A percentile compares a stretch with the other conserved stretches of the same genome.
Conservation (phyloP, 805 yeast genomes). For the Diddensiella transvaalensis region DNA sequence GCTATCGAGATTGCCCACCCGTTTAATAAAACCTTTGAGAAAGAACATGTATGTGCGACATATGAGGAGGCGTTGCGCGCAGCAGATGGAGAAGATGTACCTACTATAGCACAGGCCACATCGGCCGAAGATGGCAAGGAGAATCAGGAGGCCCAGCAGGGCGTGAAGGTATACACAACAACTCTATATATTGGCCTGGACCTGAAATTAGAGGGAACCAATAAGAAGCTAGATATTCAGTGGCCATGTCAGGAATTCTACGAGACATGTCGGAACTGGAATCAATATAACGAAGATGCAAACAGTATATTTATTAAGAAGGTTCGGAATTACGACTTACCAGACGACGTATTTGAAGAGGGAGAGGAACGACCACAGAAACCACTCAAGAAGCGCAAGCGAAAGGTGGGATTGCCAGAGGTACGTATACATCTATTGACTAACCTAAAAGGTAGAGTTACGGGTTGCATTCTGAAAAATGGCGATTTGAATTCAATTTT, state of each 20-base stretch:
- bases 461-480: too few relatives aligned
- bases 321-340: constrained; percentile 71
- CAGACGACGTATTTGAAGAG: constrained; percentile 75
- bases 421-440: background rate
- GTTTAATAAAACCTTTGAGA: constrained; percentile 70
- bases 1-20: constrained; percentile 89
- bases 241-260: constrained; percentile 88
- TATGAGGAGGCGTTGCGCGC: constrained; percentile 57
- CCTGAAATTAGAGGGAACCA: constrained; percentile 47
- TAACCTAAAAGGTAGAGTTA: background rate
- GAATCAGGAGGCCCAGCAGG: constrained; percentile 28
- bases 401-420: constrained; percentile 18
- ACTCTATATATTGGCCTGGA: constrained; percentile 79
- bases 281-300: constrained; percentile 56
- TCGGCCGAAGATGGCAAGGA: constrained; percentile 38
- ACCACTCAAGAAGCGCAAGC: constrained; percentile 51
- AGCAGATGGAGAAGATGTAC: constrained; percentile 59
- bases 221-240: constrained; percentile 63
- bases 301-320: constrained; percentile 64
- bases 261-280: constrained; percentile 72
- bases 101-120: constrained; percentile 29
- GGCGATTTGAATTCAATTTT: too few relatives aligned
- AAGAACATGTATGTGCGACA: constrained; percentile 44
- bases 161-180: constrained; percentile 51
- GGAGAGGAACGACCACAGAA: constrained; percentile 75